Evolutionary conservation across 805 yeast genomes (phyloP).

Genomic region (Lipomyces anomalus): DNA sequence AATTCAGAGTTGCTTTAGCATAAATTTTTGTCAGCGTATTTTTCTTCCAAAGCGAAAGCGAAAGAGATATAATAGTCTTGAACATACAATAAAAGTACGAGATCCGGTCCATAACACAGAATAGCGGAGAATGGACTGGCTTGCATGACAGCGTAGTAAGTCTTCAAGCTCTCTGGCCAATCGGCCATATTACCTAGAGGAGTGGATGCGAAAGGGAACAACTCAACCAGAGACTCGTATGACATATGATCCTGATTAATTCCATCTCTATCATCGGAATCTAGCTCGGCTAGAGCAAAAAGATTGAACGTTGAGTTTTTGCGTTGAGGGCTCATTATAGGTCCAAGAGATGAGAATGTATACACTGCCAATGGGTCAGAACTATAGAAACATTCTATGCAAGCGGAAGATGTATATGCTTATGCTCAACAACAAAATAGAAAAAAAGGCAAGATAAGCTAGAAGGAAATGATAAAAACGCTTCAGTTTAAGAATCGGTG

Average conservation of each 20-base stretch:
- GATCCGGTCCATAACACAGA: slow-evolving; percentile 16
- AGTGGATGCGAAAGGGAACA: not conserved
- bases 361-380: no score
- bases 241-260: not conserved
- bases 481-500: no score
- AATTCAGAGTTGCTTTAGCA: slow-evolving; percentile 15
- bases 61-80: not conserved
- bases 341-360: no score
- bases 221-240: not conserved
- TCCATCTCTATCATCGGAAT: not conserved
- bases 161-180: not conserved
- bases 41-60: not conserved
- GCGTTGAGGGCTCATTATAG: no score
- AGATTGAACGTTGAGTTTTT: not conserved
- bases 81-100: slow-evolving; percentile 13
- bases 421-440: no score
- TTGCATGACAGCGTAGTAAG: slow-evolving; percentile 5
- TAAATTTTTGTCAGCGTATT: not conserved
- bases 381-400: no score
- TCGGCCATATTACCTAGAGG: not conserved
- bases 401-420: no score
- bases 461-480: no score
- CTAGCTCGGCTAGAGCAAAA: not conserved
- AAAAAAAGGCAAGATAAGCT: no score
- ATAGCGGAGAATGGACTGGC: slow-evolving; percentile 15